A percentile compares a stretch with the other conserved stretches of the same genome.
phyloP scores from a whole-genome alignment of 2,329 filamentous ascomycete genomes.

The Tolypocladium tropicale region DNA sequence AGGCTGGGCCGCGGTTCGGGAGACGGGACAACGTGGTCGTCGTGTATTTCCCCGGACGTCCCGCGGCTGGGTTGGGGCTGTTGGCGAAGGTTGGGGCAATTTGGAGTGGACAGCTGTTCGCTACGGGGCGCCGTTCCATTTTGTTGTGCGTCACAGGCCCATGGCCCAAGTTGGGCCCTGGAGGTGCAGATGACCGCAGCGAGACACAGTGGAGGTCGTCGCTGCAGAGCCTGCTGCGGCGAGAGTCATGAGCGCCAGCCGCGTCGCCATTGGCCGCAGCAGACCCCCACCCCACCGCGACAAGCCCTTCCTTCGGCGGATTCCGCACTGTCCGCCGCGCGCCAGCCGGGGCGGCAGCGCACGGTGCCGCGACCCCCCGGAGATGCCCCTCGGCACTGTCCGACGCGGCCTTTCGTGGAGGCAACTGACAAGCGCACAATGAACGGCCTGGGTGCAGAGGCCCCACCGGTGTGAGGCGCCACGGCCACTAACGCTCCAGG shows the following conservation, averaged over 20 bases:
- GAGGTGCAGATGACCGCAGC: not conserved
- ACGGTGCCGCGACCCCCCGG: not conserved
- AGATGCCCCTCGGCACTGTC: not conserved
- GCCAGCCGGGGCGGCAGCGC: not conserved
- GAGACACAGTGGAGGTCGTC: not conserved
- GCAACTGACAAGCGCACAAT: too few species aligned
- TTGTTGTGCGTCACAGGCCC: slow-evolving; percentile 1
- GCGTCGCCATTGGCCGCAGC: not conserved
- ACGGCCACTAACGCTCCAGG: not conserved
- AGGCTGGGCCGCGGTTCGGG: not conserved
- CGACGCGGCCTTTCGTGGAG: not conserved
- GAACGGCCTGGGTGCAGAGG: not conserved
- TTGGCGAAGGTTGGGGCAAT: not conserved
- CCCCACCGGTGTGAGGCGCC: not conserved
- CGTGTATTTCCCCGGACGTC: not conserved
- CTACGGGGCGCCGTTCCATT: not conserved
- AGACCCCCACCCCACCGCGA: not conserved
- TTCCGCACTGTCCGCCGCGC: not conserved
- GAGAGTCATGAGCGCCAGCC: not conserved
- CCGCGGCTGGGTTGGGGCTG: not conserved
- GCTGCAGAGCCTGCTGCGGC: not conserved
- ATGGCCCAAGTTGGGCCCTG: too few species aligned
- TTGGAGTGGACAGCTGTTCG: not conserved
- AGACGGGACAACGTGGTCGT: not conserved
- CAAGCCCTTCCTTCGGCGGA: too few species aligned